These are phyloP conservation scores for Colletotrichum cuscutae DNA, from an alignment of 2,329 filamentous ascomycete genomes.

Conservation along the genomic window DNA sequence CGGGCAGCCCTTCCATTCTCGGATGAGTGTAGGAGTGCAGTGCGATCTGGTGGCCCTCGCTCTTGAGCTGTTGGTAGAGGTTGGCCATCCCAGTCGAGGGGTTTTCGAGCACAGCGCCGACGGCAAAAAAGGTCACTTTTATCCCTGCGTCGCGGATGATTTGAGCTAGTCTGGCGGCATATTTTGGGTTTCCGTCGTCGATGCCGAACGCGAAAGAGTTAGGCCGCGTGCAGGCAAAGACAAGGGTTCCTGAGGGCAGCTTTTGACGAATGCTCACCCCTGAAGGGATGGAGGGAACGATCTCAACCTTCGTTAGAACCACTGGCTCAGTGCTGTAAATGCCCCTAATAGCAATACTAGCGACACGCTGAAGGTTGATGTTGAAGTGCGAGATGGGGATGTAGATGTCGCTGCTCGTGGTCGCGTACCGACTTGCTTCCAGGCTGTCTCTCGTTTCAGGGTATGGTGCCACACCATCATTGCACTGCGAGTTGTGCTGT, in stretches of 20 bases:
- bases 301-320: conserved; percentile 66
- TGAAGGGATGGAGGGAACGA: conserved; percentile 64
- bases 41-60: conserved; percentile 73
- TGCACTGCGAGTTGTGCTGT: conserved; percentile 72
- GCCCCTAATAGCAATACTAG: conserved; percentile 72
- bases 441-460: conserved; percentile 76
- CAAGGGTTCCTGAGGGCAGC: conserved; percentile 67
- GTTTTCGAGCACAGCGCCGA: conserved; percentile 71
- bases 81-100: conserved; percentile 67
- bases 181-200: conserved; percentile 71
- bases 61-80: conserved; percentile 72
- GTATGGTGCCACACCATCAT: conserved; percentile 64
- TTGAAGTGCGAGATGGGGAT: conserved; percentile 75
- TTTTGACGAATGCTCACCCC: conserved; percentile 66
- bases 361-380: conserved; percentile 64
- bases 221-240: conserved; percentile 73
- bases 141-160: conserved; percentile 70
- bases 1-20: conserved; percentile 69
- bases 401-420: conserved; percentile 66
- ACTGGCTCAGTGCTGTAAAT: conserved; percentile 67
- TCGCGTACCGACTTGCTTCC: conserved; percentile 69
- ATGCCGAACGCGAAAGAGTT: conserved; percentile 80
- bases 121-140: conserved; percentile 77
- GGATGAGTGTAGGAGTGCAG: conserved; percentile 77
- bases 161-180: conserved; percentile 57